These are phyloP conservation scores for Beauveria scarabaeidicola DNA, from an alignment of 2,329 filamentous ascomycete species.

Conservation along the genomic window DNA sequence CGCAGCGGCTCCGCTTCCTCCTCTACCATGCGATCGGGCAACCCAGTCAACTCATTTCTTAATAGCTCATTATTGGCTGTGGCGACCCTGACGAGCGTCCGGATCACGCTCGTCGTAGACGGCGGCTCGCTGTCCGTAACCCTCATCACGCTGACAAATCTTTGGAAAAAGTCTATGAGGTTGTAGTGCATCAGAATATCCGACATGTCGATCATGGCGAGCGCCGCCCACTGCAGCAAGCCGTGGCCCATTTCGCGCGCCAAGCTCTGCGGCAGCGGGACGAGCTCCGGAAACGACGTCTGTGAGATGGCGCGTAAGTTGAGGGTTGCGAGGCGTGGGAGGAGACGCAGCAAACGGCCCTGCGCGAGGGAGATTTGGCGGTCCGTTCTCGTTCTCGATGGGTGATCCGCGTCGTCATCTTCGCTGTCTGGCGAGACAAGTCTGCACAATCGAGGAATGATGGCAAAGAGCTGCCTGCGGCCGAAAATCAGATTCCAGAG, in stretches of 20 bases:
- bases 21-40: conserved; percentile 42
- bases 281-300: conserved; percentile 29
- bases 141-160: conserved; percentile 39
- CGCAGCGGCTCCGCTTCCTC: conserved; percentile 42
- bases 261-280: conserved; percentile 16
- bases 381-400: conserved; percentile 14
- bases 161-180: conserved; percentile 46
- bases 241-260: conserved; percentile 25
- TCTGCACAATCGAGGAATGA: conserved; percentile 31
- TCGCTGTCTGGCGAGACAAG: conserved; percentile 20
- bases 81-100: conserved; percentile 33
- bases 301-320: conserved; percentile 33
- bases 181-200: conserved; percentile 43
- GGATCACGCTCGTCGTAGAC: conserved; percentile 5
- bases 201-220: conserved; percentile 41
- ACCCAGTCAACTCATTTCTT: conserved; percentile 26
- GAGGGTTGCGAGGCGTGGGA: conserved; percentile 41
- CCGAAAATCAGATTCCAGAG: conserved; percentile 47
- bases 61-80: conserved; percentile 30
- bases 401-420: not conserved
- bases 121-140: conserved; percentile 27
- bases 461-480: conserved; percentile 33
- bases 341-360: conserved; percentile 41
- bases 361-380: conserved; percentile 42
- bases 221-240: conserved; percentile 41